A percentile compares a stretch with the other conserved stretches of the same genome.
These are phyloP conservation scores for Solanum bulbocastanum DNA, from an alignment of 257 asterid genomes.

Conservation along the genomic window DNA sequence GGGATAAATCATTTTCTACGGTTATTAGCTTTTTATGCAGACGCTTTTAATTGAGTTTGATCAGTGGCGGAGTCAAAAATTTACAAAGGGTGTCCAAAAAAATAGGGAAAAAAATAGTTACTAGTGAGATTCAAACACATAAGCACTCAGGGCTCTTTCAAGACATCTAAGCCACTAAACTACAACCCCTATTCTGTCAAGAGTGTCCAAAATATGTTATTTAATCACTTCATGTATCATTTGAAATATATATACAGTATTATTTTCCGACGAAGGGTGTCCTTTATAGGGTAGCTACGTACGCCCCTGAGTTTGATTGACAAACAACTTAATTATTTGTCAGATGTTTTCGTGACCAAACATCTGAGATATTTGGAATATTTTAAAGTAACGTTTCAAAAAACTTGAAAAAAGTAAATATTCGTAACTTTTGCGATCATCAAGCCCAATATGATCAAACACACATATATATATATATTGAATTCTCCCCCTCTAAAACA, in stretches of 20 bases:
- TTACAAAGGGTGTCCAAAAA: no score
- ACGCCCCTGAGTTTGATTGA: not conserved
- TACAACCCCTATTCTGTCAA: no score
- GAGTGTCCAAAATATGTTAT: no score
- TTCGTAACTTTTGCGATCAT: not conserved
- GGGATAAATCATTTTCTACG: not conserved
- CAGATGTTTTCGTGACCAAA: not conserved
- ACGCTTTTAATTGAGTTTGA: not conserved
- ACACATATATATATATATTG: not conserved
- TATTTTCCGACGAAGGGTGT: no score
- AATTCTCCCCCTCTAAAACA: not conserved
- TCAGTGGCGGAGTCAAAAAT: no score
- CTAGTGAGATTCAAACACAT: no score
- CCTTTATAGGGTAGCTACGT: no score
- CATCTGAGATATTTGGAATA: not conserved
- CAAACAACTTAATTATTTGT: not conserved
- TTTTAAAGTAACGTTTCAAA: not conserved
- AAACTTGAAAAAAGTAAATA: not conserved
- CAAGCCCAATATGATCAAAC: not conserved
- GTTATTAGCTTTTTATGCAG: not conserved
- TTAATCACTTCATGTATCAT: no score
- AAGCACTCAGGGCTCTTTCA: no score
- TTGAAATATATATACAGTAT: no score
- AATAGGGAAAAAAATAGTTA: no score
- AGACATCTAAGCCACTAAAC: no score